phyloP scores from a whole-genome alignment of 2,329 filamentous ascomycete genomes.

The Ambrosiella beaveri region DNA sequence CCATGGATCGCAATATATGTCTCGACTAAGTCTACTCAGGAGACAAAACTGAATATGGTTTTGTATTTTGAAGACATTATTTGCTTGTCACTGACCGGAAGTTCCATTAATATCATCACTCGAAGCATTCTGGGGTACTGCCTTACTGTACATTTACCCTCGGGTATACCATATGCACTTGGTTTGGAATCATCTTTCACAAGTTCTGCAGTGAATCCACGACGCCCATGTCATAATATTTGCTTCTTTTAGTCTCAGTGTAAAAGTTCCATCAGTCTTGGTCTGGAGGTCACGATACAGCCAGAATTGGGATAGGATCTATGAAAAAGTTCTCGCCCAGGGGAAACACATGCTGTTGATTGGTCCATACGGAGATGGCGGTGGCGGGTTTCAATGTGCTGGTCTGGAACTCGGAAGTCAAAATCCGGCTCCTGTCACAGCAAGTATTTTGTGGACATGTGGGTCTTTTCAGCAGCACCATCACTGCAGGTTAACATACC shows the following conservation, averaged over 20 bases:
- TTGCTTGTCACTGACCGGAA: neutral
- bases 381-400: neutral
- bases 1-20: neutral
- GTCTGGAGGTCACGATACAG: neutral
- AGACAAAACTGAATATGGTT: neutral
- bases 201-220: too few species aligned
- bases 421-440: neutral
- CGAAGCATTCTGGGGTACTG: too few species aligned
- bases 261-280: too few species aligned
- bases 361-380: neutral
- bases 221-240: neutral
- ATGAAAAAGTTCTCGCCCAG: neutral
- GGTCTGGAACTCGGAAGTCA: neutral
- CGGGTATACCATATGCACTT: too few species aligned
- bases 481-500: too few species aligned
- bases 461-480: too few species aligned
- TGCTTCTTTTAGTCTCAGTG: neutral
- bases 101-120: too few species aligned
- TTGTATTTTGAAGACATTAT: neutral
- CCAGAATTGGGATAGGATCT: neutral
- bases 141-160: too few species aligned
- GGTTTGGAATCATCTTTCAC: too few species aligned
- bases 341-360: neutral
- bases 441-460: too few species aligned
- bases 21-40: too few species aligned